Evolutionary conservation across 179 eudicot genomes (phyloP), one percentile per base, ranked within the genome.

Genomic region (Corrigiola litoralis): DNA sequence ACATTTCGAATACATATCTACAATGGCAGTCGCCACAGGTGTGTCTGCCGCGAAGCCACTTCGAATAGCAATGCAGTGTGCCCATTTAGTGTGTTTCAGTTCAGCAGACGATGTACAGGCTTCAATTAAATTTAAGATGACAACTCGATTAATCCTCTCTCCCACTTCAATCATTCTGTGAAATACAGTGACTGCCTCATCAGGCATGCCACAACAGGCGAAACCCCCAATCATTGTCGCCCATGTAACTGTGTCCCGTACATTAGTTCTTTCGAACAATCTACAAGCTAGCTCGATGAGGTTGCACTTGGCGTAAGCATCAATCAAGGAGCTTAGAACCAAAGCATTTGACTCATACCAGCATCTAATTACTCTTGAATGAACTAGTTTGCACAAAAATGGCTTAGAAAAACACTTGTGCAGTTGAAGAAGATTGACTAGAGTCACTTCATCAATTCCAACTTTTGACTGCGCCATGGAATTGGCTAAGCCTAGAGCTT

Each of bases 221-320:
- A 83, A 89, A 27, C 86, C 91, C 6, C 89, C 88, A 67, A 91
- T 91, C 91, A 91, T 91, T 25, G 86, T 80, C 38, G 89, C 92
- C 95, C 94, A 91, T 17, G 84, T 67, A 65, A 85, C 81, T 25
- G 61, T 70, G 62, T 87, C 89, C 69, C 70, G 78, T 32, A 36
- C 66, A 52, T 62, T 65, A 23, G 71, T 64, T 28, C 58, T 67
- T 51, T 59, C 46, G 69, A 89, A 91, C 60, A 84, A 62, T 37
- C 56, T 81, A 77, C 77, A 78, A 16, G 97, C 83, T 45, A 63
- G 51, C 44, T 33, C 70, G 29, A 89, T 76, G 56, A 73, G 76
- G 71, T 79, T 70, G 74, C 95, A 85, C 72, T 81, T 89, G 42
- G 96, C 84, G 63, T 91, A 91, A 42, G 88, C 81, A 60, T 91